These are phyloP conservation scores for Panaeolus papilionaceus DNA, from an alignment of 768 basidiomycete species.

Conservation along the genomic window DNA sequence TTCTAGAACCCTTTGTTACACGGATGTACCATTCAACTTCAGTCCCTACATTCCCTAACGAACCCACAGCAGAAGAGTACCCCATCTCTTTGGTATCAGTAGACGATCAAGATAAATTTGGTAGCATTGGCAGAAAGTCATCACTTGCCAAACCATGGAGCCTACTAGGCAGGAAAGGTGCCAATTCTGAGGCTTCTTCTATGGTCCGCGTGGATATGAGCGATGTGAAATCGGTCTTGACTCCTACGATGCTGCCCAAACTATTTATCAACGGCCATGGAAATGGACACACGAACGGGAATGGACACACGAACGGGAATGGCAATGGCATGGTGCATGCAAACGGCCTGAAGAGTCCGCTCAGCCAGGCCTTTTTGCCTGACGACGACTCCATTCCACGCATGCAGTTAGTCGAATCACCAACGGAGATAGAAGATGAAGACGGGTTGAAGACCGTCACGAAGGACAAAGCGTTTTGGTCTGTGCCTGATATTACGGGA, in stretches of 20 bases:
- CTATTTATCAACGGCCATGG: conserved; percentile 31
- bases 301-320: not conserved
- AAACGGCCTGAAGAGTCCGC: conserved; percentile 23
- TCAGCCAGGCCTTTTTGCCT: conserved; percentile 18
- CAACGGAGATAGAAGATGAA: conserved; percentile 5
- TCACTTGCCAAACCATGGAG: conserved; percentile 42
- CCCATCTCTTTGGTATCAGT: conserved; percentile 25
- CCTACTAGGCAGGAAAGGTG: conserved; percentile 43
- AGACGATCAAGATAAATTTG: conserved; percentile 22
- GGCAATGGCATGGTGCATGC: not conserved
- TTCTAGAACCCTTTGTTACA: conserved; percentile 35
- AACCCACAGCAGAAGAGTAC: conserved; percentile 23
- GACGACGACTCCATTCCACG: conserved; percentile 16
- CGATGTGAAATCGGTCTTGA: conserved; percentile 36
- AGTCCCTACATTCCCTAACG: conserved; percentile 25
- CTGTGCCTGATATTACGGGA: conserved; percentile 38
- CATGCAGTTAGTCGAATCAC: conserved; percentile 19
- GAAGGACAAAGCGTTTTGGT: not conserved
- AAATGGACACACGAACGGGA: not conserved
- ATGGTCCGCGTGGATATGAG: conserved; percentile 33
- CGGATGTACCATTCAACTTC: conserved; percentile 30
- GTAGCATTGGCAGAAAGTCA: conserved; percentile 6
- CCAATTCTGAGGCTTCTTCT: conserved; percentile 44
- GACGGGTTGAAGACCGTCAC: conserved; percentile 1
- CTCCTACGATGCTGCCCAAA: conserved; percentile 43